These are phyloP conservation scores for Pluteus cervinus DNA, from an alignment of 768 basidiomycete genomes.

Conservation along the genomic window DNA sequence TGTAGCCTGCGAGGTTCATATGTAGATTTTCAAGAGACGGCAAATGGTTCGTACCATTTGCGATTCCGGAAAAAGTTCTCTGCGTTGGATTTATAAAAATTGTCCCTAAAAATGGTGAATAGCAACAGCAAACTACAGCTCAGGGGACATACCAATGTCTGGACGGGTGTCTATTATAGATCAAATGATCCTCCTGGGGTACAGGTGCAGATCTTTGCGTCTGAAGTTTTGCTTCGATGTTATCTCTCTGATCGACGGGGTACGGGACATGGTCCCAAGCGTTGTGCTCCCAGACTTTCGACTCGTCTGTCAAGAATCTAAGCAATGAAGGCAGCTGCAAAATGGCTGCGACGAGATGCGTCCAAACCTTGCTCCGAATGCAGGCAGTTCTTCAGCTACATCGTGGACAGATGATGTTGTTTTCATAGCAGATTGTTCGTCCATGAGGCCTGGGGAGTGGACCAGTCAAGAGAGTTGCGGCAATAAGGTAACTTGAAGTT, in stretches of 20 bases:
- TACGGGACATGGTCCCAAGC: conserved; percentile 91
- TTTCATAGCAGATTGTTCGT: too few species aligned
- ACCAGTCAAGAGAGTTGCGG: too few species aligned
- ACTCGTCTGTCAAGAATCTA: conserved; percentile 65
- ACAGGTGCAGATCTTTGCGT: conserved; percentile 74
- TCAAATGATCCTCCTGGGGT: conserved; percentile 59
- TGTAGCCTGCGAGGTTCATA: conserved; percentile 56
- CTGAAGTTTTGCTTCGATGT: conserved; percentile 61
- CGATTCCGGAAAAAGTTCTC: conserved; percentile 92
- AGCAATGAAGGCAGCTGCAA: conserved; percentile 12
- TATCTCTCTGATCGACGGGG: conserved; percentile 73
- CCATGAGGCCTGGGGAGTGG: too few species aligned
- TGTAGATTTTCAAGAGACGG: not conserved
- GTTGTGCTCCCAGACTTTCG: conserved; percentile 81
- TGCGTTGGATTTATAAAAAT: conserved; percentile 83
- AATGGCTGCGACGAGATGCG: not conserved
- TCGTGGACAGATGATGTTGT: conserved; percentile 65
- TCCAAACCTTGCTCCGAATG: conserved; percentile 65
- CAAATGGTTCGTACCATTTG: conserved; percentile 55
- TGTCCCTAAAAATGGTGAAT: conserved; percentile 74
- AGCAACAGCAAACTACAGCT: too few species aligned
- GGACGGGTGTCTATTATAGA: conserved; percentile 69
- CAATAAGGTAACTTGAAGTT: too few species aligned
- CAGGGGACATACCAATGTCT: conserved; percentile 54
- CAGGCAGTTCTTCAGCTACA: conserved; percentile 45